phyloP scores from a whole-genome alignment of 202 grass and related monocot species.

The Panicum virgatum region DNA sequence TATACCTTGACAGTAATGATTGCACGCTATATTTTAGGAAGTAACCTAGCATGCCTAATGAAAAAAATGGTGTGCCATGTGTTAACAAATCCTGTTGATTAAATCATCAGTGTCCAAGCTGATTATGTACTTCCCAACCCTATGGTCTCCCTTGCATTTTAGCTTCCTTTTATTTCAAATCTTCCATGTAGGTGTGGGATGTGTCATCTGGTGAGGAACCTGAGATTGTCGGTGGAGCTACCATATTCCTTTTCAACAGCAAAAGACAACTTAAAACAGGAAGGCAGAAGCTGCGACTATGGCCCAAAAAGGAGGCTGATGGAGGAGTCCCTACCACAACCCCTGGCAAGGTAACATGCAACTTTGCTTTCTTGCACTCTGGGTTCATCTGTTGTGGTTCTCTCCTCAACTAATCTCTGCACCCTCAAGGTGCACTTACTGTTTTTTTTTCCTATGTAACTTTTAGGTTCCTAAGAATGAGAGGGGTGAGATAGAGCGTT shows the following conservation, averaged over 20 bases:
- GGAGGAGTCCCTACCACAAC: slow-evolving; percentile 77
- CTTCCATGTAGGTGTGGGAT: slow-evolving; percentile 79
- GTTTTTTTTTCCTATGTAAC: neutral
- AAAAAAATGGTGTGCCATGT: neutral
- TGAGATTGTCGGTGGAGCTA: slow-evolving; percentile 66
- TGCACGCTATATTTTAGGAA: neutral
- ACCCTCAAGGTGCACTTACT: slow-evolving; percentile 1
- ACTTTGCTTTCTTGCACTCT: neutral
- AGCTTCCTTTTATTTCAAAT: slow-evolving; percentile 1
- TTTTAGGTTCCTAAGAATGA: slow-evolving; percentile 69
- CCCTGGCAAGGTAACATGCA: slow-evolving; percentile 73
- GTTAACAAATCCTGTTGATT: neutral
- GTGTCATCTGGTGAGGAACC: slow-evolving; percentile 56
- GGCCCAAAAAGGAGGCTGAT: slow-evolving; percentile 70
- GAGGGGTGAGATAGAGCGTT: slow-evolving; percentile 79
- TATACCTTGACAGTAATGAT: neutral
- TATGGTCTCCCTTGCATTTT: slow-evolving; percentile 4
- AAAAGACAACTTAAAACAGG: slow-evolving; percentile 89
- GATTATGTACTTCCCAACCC: neutral
- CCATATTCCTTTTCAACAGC: slow-evolving; percentile 83
- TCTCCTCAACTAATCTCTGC: neutral
- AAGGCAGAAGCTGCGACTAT: slow-evolving; percentile 67
- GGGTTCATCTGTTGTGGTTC: neutral
- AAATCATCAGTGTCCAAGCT: neutral
- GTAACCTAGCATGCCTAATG: neutral